Evolutionary conservation across 768 basidiomycete species (phyloP), one percentile per base, ranked within the genome.

Genomic region (Mycena galopus): DNA sequence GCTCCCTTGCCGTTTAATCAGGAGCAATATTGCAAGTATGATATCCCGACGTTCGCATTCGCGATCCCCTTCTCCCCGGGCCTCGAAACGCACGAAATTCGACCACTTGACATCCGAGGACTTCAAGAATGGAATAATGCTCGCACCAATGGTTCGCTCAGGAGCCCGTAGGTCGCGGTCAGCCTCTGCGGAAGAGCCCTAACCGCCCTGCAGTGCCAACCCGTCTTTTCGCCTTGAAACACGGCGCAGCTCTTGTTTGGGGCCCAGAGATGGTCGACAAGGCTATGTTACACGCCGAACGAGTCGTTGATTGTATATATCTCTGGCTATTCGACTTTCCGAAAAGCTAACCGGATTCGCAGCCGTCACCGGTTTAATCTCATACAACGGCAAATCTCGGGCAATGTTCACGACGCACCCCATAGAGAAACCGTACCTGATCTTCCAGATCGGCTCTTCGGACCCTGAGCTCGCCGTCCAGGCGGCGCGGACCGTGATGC

Each of bases 121-220:
- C 73, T 99, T 96, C 84, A 92, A 92, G 74, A 88, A 95, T 83
- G 97, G 96, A 12, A 85, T 98, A 33, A 93, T 98, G 78, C 89
- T 99, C n/a, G 97, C 98, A 3, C 98, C 98, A 2, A 99, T 99
- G 98, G 98, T 99, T 63, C 90, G 96, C 78, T 97, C 95, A 69
- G 95, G 96, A 71, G 93, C 93, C 74, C 82, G 95, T 96, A 82
- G 78, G 93, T 88, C 50, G 44, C 17, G 42, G 19, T 32, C 23
- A 62, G 59, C 47, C 66, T 55, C 67, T 68, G 33, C 76, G 72
- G 65, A 75, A 71, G 23, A 64, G 51, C 60, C 21, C 27, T 57
- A 23, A 58, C 73, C 66, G 19, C 35, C 76, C 21, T 8, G 27
- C 79, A 97, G 96, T 97, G 29, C 95, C 95, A 0, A 96, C 93